Base-by-base conservation (phyloP, 495 filamentous ascomycete genomes). In the Aeminium ludgeri region DNA sequence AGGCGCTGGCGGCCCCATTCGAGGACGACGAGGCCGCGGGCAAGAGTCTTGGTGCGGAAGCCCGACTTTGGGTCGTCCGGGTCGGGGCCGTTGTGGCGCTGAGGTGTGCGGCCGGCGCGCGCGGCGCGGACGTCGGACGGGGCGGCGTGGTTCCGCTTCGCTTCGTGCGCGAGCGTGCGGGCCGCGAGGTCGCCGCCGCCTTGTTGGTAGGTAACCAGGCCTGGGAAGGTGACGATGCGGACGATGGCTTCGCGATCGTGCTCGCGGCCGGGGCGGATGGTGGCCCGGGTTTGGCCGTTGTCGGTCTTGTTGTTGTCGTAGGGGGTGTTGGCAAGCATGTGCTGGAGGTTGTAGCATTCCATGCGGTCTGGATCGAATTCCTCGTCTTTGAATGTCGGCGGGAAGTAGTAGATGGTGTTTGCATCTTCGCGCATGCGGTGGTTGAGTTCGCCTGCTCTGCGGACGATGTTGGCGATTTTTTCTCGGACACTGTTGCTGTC, bases 1-100 rank as follows among this genome's bases (percentile, higher is more conserved):
- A 48, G 36, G 10, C 40, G 33, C 30, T 48, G 45, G 34, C 39
- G 43, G 19, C 45, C 45, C 45, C 45, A 48, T 30, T 43, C 20
- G n/a, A 43, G 36, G 17, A 34, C 34, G 1, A 48, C 45, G 12
- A 36, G 16, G 2, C 20, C 34, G 19, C 38, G 37, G 12, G 13
- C 31, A 8, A 48, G n/a, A 2, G 29, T 19, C 20, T 27, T 38
- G 6, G 45, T 43, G 2, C 40, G 33, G 36, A 38, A 43, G 27
- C 45, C 45, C 2, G 23, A 25, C 4, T 8, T 25, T 8, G 23
- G 4, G 8, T 25, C 23, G 23, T 25, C 23, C 8, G 23, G 23
- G 23, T 25, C 23, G 23, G 23, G 4, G 23, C 23, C 23, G 23
- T 25, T 8, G 23, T 8, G 23, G 23, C 23, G 23, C 23, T 25